A percentile compares a stretch with the other conserved stretches of the same genome.
These are phyloP conservation scores for Wickerhamiella kurtzmanii DNA, from an alignment of 805 yeast species.

Conservation along the genomic window DNA sequence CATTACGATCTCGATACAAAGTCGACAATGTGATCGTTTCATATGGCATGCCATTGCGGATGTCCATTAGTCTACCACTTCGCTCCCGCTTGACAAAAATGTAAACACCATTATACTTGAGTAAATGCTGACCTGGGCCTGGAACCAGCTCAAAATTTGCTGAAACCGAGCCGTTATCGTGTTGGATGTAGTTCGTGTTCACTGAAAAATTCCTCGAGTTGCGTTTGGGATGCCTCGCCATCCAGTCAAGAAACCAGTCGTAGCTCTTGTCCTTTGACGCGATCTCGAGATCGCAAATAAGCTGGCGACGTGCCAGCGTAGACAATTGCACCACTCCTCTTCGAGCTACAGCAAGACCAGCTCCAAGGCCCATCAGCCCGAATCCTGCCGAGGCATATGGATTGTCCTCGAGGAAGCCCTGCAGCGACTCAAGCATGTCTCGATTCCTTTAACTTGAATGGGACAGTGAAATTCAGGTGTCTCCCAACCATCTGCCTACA, in stretches of 20 bases:
- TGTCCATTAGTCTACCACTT: constrained; percentile 74
- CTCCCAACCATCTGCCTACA: no score
- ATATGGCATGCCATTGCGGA: constrained; percentile 84
- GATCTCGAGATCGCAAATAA: constrained; percentile 84
- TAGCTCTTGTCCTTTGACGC: constrained; percentile 89
- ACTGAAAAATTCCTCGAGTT: constrained; percentile 77
- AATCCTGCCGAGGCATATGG: constrained; percentile 99
- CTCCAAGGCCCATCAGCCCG: constrained; percentile 92
- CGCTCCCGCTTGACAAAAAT: constrained; percentile 83
- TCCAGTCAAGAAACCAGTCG: constrained; percentile 93
- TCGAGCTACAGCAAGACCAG: constrained; percentile 65
- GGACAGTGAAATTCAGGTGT: no score
- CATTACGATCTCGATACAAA: constrained; percentile 59
- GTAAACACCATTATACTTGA: constrained; percentile 73
- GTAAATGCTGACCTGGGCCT: constrained; percentile 91
- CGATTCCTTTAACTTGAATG: no score
- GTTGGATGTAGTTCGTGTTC: constrained; percentile 74
- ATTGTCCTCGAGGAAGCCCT: constrained; percentile 37
- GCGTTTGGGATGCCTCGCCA: constrained; percentile 68
- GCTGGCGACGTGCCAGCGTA: constrained; percentile 58
- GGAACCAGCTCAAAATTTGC: constrained; percentile 88
- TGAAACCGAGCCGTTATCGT: constrained; percentile 80
- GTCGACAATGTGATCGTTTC: constrained; percentile 95
- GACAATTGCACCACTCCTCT: constrained; percentile 52
- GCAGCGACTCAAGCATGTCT: constrained; percentile 5